Percentiles rank a stretch among this genome's conserved stretches.
Conservation (phyloP, 2,329 filamentous ascomycete genomes). For the Pseudogymnoascus sp. region DNA sequence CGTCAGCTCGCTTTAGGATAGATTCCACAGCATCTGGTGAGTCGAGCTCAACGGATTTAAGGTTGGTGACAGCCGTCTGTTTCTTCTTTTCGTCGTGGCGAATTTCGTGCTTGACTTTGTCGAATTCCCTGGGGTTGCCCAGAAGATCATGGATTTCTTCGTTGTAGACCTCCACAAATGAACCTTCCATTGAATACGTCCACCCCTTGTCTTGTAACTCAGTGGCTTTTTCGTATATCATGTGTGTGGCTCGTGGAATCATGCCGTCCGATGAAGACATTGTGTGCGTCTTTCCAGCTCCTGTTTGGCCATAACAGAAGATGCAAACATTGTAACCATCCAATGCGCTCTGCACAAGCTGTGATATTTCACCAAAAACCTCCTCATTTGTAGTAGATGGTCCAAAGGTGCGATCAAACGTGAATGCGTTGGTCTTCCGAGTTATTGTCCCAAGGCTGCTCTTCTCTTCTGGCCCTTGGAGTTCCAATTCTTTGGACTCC, state of each 20-base stretch:
- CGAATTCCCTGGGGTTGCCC: conserved; percentile 61
- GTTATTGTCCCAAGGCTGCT: conserved; percentile 71
- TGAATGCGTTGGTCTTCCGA: conserved; percentile 76
- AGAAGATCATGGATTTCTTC: conserved; percentile 92
- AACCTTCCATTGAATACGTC: conserved; percentile 90
- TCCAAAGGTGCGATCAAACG: conserved; percentile 88
- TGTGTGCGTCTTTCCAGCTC: conserved; percentile 92
- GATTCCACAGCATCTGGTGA: conserved; percentile 73
- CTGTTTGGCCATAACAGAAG: conserved; percentile 96
- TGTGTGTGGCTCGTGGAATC: conserved; percentile 86
- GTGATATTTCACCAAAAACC: conserved; percentile 93
- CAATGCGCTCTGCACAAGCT: conserved; percentile 90
- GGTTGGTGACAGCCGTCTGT: conserved; percentile 75
- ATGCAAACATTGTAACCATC: conserved; percentile 99
- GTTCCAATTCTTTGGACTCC: conserved; percentile 79
- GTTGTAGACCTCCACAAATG: conserved; percentile 97
- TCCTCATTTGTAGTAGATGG: conserved; percentile 72
- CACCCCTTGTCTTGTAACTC: conserved; percentile 85
- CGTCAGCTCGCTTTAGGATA: conserved; percentile 73
- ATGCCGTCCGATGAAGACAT: conserved; percentile 91
- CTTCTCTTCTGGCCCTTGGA: conserved; percentile 77
- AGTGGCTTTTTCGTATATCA: conserved; percentile 86
- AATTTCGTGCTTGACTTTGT: conserved; percentile 82
- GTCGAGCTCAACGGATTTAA: conserved; percentile 69
- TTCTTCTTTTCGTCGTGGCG: conserved; percentile 77